Percentiles rank a stretch among this genome's conserved stretches.
These are phyloP conservation scores for Coniochaeta prunicola DNA, from an alignment of 2,329 filamentous ascomycete genomes.

Conservation along the genomic window DNA sequence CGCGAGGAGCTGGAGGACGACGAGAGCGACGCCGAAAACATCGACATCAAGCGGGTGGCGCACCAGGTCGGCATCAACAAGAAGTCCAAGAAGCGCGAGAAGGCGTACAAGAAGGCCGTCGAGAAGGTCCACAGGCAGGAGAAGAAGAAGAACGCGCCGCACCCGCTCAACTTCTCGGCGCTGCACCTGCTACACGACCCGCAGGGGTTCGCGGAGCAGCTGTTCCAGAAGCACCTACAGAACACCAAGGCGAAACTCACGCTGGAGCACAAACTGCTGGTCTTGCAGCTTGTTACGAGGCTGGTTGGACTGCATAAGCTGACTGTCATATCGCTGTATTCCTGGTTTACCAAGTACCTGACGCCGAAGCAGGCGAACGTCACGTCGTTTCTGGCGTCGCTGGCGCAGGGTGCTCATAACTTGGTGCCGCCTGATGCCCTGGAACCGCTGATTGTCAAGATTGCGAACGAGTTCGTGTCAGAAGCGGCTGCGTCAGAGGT, in stretches of 20 bases:
- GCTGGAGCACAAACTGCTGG: constrained; percentile 82
- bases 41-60: constrained; percentile 73
- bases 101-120: constrained; percentile 71
- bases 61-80: constrained; percentile 92
- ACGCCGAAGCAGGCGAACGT: constrained; percentile 84
- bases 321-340: constrained; percentile 84
- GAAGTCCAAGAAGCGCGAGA: constrained; percentile 83
- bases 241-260: constrained; percentile 78
- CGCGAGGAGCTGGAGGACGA: constrained; percentile 89
- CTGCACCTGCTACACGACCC: constrained; percentile 90
- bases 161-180: constrained; percentile 91
- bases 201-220: constrained; percentile 82
- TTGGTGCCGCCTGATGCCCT: constrained; percentile 88
- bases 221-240: constrained; percentile 89
- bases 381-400: constrained; percentile 84
- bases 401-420: constrained; percentile 86
- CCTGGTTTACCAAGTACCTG: constrained; percentile 90
- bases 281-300: constrained; percentile 83
- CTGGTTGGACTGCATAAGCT: constrained; percentile 90
- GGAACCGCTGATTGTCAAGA: constrained; percentile 87
- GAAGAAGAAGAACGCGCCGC: constrained; percentile 79
- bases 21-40: constrained; percentile 71
- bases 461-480: constrained; percentile 96
- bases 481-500: constrained; percentile 90
- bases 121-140: constrained; percentile 77